Conservation (phyloP, 75 land plant genomes). For the Sequoiadendron giganteum region DNA sequence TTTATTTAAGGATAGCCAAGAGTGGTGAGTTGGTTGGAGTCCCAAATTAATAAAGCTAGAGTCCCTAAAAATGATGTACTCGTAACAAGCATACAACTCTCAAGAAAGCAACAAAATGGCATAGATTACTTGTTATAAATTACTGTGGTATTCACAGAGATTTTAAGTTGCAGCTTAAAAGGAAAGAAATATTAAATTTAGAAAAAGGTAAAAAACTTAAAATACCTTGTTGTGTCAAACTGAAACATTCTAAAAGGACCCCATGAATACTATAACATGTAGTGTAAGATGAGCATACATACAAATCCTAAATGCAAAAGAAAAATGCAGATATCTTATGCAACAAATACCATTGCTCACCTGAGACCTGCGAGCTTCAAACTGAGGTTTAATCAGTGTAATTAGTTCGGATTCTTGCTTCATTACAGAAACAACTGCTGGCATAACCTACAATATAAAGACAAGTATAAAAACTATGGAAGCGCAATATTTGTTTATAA, state of each 20-base stretch:
- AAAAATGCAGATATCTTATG: background rate
- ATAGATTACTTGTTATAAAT: background rate
- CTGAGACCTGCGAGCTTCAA: conserved; percentile 94
- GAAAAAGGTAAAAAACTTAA: background rate
- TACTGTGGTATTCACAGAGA: too few species aligned
- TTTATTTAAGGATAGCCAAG: background rate
- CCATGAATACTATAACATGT: background rate
- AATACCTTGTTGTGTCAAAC: background rate
- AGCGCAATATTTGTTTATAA: background rate
- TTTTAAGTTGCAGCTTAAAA: too few species aligned
- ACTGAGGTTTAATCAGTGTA: conserved; percentile 93
- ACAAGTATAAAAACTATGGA: conserved; percentile 1
- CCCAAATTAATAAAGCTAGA: background rate
- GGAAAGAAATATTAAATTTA: too few species aligned
- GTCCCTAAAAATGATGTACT: background rate
- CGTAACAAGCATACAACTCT: background rate
- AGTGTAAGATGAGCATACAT: background rate
- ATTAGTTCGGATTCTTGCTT: conserved; percentile 73
- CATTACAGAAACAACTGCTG: conserved; percentile 89
- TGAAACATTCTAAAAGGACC: background rate
- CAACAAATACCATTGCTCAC: conserved; percentile 24
- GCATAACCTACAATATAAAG: conserved; percentile 74
- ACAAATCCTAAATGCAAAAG: background rate
- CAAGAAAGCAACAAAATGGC: background rate
- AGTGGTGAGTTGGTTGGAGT: background rate